These are phyloP conservation scores for Penicillium sp. DNA, from an alignment of 2,329 filamentous ascomycete genomes.

Conservation along the genomic window DNA sequence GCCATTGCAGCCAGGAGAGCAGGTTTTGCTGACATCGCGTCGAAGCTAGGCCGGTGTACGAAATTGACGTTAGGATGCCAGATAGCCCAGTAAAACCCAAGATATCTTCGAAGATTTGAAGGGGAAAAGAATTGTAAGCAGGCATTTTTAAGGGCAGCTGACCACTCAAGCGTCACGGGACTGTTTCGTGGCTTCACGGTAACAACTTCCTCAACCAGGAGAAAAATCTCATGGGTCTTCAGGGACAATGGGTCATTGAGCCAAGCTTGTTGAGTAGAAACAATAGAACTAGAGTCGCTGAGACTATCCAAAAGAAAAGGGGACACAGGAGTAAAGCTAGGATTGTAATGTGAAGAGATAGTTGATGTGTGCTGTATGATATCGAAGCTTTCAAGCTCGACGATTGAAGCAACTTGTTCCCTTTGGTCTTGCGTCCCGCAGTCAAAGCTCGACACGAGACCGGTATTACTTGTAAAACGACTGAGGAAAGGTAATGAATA, in stretches of 20 bases:
- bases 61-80: constrained; percentile 5
- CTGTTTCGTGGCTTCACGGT: constrained; percentile 41
- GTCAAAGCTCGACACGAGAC: constrained; percentile 42
- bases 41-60: constrained; percentile 31
- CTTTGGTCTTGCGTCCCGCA: constrained; percentile 40
- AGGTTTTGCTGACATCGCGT: constrained; percentile 32
- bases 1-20: constrained; percentile 41
- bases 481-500: constrained; percentile 36
- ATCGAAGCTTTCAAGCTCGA: constrained; percentile 8
- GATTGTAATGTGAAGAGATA: too few relatives aligned
- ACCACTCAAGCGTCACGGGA: constrained; percentile 27
- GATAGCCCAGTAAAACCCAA: constrained; percentile 1
- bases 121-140: constrained; percentile 7
- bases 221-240: constrained; percentile 42
- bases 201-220: constrained; percentile 40
- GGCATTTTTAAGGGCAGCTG: not conserved
- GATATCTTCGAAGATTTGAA: not conserved
- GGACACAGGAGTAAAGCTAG: not conserved
- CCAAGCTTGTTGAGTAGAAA: constrained; percentile 19
- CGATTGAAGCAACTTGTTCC: constrained; percentile 22
- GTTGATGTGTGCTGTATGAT: not conserved
- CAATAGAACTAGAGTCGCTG: constrained; percentile 3
- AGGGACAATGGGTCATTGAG: constrained; percentile 39
- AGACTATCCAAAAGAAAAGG: constrained; percentile 5
- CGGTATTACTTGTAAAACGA: constrained; percentile 43